phyloP scores from a whole-genome alignment of 352 stramenopile species.

The Thraustochytrium sp. region DNA sequence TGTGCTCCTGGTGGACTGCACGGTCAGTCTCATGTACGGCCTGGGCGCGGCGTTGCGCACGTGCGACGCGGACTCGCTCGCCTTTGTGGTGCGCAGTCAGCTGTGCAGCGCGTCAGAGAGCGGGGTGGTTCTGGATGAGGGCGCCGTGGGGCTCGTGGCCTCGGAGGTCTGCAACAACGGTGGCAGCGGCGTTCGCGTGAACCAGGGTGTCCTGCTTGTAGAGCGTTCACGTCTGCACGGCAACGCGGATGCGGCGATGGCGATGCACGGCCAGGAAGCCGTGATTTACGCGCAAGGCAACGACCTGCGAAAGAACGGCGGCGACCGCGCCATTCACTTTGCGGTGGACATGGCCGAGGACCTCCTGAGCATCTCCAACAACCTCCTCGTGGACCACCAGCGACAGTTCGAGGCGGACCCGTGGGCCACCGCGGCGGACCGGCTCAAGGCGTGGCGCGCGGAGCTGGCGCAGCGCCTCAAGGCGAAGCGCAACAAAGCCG shows the following conservation, averaged over 20 bases:
- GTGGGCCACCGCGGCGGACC: background rate
- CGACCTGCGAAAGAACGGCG: constrained; percentile 16
- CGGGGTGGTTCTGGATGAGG: background rate
- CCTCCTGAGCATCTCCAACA: background rate
- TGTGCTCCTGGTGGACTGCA: background rate
- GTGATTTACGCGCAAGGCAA: background rate
- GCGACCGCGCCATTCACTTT: background rate
- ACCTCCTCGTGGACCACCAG: background rate
- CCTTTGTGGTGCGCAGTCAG: background rate
- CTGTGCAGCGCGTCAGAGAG: background rate
- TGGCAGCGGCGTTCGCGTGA: background rate
- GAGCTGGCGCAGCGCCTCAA: background rate
- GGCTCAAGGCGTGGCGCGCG: background rate
- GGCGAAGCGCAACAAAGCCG: background rate
- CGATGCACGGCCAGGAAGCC: background rate
- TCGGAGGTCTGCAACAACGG: constrained; percentile 4
- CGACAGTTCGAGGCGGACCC: background rate
- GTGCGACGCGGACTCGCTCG: background rate
- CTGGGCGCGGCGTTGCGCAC: background rate
- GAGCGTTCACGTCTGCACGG: background rate
- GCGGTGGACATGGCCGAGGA: background rate
- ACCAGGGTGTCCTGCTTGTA: background rate
- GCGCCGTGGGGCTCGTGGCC: background rate
- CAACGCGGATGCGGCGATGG: background rate
- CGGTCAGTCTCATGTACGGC: background rate